These are phyloP conservation scores for Saccharomyces kudriavzevii DNA, from an alignment of 805 yeast genomes.

Conservation along the genomic window DNA sequence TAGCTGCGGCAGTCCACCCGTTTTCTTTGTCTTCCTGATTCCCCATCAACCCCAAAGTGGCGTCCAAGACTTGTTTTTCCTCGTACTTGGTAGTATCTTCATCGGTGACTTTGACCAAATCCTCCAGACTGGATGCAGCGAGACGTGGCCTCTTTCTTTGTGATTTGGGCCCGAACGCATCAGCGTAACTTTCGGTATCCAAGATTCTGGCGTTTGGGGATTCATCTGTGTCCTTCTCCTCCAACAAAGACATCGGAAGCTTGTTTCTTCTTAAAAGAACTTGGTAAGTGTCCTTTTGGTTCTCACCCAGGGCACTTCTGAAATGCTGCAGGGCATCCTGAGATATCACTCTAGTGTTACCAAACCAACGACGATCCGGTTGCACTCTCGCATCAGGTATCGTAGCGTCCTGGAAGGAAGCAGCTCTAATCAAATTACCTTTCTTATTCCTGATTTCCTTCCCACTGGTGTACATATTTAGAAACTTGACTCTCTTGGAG, in stretches of 20 bases:
- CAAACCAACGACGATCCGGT: constrained; percentile 96
- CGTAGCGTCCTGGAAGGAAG: constrained; percentile 78
- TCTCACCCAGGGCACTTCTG: constrained; percentile 87
- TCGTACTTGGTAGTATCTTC: constrained; percentile 51
- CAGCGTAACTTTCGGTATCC: constrained; percentile 77
- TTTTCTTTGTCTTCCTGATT: constrained; percentile 51
- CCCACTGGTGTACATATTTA: constrained; percentile 90
- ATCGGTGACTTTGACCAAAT: constrained; percentile 53
- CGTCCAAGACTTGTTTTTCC: constrained; percentile 68
- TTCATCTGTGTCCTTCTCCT: constrained; percentile 71
- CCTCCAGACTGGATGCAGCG: constrained; percentile 71
- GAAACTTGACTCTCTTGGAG: constrained; percentile 82
- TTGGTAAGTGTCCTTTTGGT: constrained; percentile 73
- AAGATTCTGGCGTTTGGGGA: constrained; percentile 73
- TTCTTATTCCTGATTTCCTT: constrained; percentile 76
- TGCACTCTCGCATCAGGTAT: constrained; percentile 88
- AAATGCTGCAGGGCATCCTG: constrained; percentile 93
- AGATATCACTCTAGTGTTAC: constrained; percentile 93
- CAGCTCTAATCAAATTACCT: constrained; percentile 84
- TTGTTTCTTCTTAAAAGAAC: constrained; percentile 82
- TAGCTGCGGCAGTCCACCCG: constrained; percentile 83
- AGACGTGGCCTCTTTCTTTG: constrained; percentile 86
- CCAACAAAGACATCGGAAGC: constrained; percentile 89
- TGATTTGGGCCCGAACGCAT: constrained; percentile 89
- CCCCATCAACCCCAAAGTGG: constrained; percentile 78